A percentile compares a stretch with the other conserved stretches of the same genome.
Conservation (phyloP, 2,329 filamentous ascomycete genomes). For the Metarhizium rileyi region DNA sequence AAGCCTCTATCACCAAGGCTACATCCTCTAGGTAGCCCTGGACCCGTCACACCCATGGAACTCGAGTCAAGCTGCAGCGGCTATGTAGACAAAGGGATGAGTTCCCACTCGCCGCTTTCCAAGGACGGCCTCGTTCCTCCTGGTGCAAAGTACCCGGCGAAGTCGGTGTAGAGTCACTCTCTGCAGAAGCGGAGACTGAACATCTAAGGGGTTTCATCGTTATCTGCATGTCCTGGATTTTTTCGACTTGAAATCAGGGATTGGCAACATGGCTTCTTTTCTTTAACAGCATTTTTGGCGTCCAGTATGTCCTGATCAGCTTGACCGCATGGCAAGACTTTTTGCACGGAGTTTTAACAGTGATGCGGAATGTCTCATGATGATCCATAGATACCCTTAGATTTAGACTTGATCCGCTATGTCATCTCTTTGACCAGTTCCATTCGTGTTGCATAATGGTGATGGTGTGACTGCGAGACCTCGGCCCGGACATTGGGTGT, state of each 20-base stretch:
- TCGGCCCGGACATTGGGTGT: not conserved
- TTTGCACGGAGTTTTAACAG: constrained; percentile 1
- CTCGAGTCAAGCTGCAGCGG: constrained; percentile 31
- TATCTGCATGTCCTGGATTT: not conserved
- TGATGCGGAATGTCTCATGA: not conserved
- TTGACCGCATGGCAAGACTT: not conserved
- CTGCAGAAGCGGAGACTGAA: not conserved
- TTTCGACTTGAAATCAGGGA: not conserved
- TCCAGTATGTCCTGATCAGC: not conserved
- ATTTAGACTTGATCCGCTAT: constrained; percentile 6
- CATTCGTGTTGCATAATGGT: not conserved
- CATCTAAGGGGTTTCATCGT: not conserved
- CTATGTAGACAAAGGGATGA: constrained; percentile 22
- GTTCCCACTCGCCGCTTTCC: not conserved
- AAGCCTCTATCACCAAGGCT: constrained; percentile 42
- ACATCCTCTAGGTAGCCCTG: constrained; percentile 45
- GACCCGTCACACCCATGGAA: constrained; percentile 53
- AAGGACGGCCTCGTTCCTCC: not conserved
- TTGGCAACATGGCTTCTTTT: not conserved
- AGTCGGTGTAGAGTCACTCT: constrained; percentile 1
- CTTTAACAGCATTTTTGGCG: not conserved
- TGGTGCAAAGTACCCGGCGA: not conserved
- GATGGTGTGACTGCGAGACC: too few species aligned
- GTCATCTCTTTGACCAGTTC: not conserved
- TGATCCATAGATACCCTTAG: not conserved